A percentile compares a stretch with the other conserved stretches of the same genome.
Evolutionary conservation across 345 rosid genomes (phyloP).

Genomic region (Eucalyptus pauciflora): DNA sequence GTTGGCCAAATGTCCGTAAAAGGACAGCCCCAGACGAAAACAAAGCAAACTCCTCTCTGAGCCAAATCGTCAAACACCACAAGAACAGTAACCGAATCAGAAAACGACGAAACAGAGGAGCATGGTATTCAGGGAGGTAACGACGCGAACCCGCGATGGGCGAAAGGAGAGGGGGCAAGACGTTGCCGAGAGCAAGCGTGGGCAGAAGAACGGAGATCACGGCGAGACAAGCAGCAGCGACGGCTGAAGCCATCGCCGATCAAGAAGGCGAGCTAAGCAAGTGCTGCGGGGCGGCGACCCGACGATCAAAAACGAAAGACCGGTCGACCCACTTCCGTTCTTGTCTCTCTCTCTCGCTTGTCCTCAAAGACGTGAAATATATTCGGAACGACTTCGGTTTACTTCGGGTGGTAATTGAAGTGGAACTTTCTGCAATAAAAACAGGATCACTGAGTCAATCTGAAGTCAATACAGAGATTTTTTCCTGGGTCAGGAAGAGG

Average conservation of each 20-base stretch:
- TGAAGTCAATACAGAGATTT: neutral
- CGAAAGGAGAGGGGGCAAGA: slow-evolving; percentile 25
- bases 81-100: neutral
- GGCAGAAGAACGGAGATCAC: slow-evolving; percentile 7
- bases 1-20: neutral
- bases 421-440: neutral
- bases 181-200: slow-evolving; percentile 10
- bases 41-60: neutral
- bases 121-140: neutral
- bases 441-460: neutral
- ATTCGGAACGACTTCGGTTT: neutral
- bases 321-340: neutral
- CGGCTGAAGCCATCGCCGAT: neutral
- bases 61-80: neutral
- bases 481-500: neutral
- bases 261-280: neutral
- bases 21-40: neutral
- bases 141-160: neutral
- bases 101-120: neutral
- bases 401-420: neutral
- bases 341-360: neutral
- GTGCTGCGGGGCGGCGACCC: neutral
- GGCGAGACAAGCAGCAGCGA: neutral
- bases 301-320: neutral
- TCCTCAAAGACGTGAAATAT: neutral